These are phyloP conservation scores for Cyclotella sp. DNA, from an alignment of 108 stramenopile genomes.

Conservation along the genomic window DNA sequence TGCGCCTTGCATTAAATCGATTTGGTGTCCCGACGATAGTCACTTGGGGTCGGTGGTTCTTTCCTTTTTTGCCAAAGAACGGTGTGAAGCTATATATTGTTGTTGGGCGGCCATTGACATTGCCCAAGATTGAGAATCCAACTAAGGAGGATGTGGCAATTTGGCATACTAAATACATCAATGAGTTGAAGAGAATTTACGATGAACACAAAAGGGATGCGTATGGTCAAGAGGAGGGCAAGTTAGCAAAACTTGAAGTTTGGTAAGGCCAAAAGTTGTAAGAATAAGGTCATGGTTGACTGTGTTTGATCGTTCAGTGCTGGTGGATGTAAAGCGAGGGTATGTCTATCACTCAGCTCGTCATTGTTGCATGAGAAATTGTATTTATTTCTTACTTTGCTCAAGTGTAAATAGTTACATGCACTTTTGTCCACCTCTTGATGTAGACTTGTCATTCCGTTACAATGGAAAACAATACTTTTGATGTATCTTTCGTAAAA, in stretches of 20 bases:
- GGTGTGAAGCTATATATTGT: constrained; percentile 56
- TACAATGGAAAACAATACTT: too few relatives aligned
- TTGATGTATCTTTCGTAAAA: too few relatives aligned
- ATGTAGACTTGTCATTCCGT: too few relatives aligned
- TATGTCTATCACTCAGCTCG: too few relatives aligned
- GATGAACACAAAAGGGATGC: constrained; percentile 68
- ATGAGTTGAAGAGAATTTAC: constrained; percentile 56
- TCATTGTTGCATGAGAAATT: too few relatives aligned
- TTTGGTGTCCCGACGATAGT: constrained; percentile 50
- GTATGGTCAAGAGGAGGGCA: constrained; percentile 54
- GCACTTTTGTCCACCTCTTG: too few relatives aligned
- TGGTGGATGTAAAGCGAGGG: too few relatives aligned
- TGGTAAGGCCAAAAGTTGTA: constrained; percentile 45
- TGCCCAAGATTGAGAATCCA: constrained; percentile 70
- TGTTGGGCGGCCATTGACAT: constrained; percentile 56
- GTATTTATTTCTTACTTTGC: too few relatives aligned
- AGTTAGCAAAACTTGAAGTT: constrained; percentile 59
- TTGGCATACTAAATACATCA: constrained; percentile 71
- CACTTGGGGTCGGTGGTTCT: constrained; percentile 54
- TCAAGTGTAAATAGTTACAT: too few relatives aligned
- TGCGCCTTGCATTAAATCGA: constrained; percentile 42
- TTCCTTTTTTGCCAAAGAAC: constrained; percentile 64
- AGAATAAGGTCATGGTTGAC: too few relatives aligned
- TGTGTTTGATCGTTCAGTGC: too few relatives aligned
- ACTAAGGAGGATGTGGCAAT: constrained; percentile 56